Evolutionary conservation across 805 yeast species (phyloP).

Genomic region (Candida andamanensis): DNA sequence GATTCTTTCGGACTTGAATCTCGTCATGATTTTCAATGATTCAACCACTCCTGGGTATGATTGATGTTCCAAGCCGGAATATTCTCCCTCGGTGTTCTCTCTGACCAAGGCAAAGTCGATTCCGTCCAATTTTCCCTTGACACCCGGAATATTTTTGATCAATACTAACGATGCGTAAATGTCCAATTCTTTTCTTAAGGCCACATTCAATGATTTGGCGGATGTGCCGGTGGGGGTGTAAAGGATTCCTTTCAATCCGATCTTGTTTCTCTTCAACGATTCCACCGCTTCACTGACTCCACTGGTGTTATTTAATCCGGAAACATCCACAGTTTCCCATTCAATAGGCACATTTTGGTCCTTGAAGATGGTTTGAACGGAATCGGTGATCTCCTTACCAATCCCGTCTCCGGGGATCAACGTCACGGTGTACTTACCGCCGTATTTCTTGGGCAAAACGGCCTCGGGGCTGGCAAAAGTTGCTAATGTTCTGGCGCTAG

Average conservation of each 20-base stretch:
- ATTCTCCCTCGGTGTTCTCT: conserved; percentile 99
- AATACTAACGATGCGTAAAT: conserved; percentile 93
- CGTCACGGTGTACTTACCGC: conserved; percentile 91
- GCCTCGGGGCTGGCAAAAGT: conserved; percentile 57
- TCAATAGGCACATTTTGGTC: conserved; percentile 88
- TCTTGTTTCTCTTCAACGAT: conserved; percentile 91
- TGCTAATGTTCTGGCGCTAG: conserved; percentile 42
- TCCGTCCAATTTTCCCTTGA: conserved; percentile 79
- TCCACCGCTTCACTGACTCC: conserved; percentile 81
- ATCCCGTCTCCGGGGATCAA: conserved; percentile 98
- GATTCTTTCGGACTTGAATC: conserved; percentile 91
- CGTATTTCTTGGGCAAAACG: conserved; percentile 83
- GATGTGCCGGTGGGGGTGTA: conserved; percentile 80
- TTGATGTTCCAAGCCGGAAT: conserved; percentile 96
- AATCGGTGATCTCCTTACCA: conserved; percentile 91
- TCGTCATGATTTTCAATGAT: conserved; percentile 90
- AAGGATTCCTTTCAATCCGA: conserved; percentile 94
- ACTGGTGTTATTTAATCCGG: conserved; percentile 52
- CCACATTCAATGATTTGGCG: conserved; percentile 87
- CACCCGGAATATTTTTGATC: conserved; percentile 92
- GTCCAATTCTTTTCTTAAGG: conserved; percentile 92
- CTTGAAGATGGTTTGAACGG: conserved; percentile 85
- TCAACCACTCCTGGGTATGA: conserved; percentile 98
- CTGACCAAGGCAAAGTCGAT: conserved; percentile 93
- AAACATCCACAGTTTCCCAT: conserved; percentile 63